phyloP scores from a whole-genome alignment of 805 yeast species.

The Kregervanrija fluxuum region DNA sequence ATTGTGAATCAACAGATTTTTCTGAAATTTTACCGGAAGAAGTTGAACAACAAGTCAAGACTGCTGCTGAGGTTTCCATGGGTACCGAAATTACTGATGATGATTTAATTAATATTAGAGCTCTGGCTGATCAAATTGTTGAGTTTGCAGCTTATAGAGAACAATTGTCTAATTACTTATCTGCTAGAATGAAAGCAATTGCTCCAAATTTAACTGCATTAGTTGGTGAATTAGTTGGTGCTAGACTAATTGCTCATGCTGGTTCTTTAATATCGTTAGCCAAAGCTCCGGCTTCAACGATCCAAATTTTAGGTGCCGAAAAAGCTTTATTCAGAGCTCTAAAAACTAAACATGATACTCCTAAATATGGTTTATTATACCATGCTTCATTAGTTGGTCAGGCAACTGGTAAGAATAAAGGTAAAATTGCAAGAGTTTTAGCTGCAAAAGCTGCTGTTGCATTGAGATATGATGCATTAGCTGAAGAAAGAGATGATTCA shows the following conservation, averaged over 20 bases:
- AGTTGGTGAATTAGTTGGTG: conserved; percentile 98
- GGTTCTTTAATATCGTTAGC: conserved; percentile 93
- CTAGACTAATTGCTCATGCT: conserved; percentile 94
- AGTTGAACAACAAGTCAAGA: conserved; percentile 81
- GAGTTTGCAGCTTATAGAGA: conserved; percentile 96
- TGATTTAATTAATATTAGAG: conserved; percentile 81
- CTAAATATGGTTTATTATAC: conserved; percentile 94
- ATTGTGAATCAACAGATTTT: conserved; percentile 85
- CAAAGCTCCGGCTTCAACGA: conserved; percentile 97
- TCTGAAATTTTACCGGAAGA: conserved; percentile 90
- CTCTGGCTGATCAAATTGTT: conserved; percentile 92
- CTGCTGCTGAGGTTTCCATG: conserved; percentile 98
- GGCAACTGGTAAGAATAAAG: conserved; percentile 97
- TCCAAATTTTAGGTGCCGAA: conserved; percentile 98
- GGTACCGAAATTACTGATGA: conserved; percentile 96
- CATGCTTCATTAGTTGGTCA: conserved; percentile 97
- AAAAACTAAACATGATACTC: conserved; percentile 97
- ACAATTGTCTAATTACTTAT: conserved; percentile 84
- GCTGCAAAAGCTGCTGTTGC: conserved; percentile 99
- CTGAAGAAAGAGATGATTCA: conserved; percentile 94
- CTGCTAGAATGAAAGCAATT: conserved; percentile 96
- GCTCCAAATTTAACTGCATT: conserved; percentile 95
- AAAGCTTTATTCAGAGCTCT: conserved; percentile 98
- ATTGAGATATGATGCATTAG: conserved; percentile 90
- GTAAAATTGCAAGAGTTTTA: conserved; percentile 96